Conservation (phyloP, 2,329 filamentous ascomycete species). For the Canariomyces notabilis region DNA sequence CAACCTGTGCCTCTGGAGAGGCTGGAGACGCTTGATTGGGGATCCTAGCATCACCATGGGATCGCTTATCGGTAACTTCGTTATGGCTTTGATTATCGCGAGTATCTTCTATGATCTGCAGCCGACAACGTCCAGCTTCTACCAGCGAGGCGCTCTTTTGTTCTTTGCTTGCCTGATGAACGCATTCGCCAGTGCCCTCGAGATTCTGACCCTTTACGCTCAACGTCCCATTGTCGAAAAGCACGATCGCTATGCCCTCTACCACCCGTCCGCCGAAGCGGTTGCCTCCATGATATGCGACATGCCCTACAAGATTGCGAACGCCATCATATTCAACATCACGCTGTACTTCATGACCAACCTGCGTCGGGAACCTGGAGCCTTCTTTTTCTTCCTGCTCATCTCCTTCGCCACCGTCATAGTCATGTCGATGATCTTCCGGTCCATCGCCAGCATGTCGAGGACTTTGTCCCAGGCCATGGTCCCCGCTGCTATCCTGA, state of each 20-base stretch:
- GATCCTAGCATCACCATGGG: constrained; percentile 71
- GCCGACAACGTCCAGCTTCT: constrained; percentile 65
- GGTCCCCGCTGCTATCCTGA: constrained; percentile 55
- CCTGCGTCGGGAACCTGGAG: constrained; percentile 64
- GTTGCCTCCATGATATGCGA: constrained; percentile 81
- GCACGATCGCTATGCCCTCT: constrained; percentile 78
- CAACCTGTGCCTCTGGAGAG: constrained; percentile 72
- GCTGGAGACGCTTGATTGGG: constrained; percentile 69
- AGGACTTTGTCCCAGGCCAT: constrained; percentile 63
- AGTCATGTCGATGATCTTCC: constrained; percentile 82
- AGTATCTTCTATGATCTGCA: constrained; percentile 77
- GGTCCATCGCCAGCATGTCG: constrained; percentile 71
- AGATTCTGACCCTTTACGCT: constrained; percentile 80
- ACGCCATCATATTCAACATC: constrained; percentile 71
- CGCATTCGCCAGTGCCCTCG: constrained; percentile 73
- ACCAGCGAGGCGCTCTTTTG: constrained; percentile 69
- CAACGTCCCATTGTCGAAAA: constrained; percentile 93
- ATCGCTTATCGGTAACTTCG: constrained; percentile 64
- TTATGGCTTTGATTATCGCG: constrained; percentile 71
- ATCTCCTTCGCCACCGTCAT: constrained; percentile 69
- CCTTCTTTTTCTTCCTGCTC: constrained; percentile 83
- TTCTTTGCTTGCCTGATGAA: constrained; percentile 89
- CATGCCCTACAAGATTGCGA: constrained; percentile 75
- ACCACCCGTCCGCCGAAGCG: constrained; percentile 87
- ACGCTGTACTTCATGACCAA: constrained; percentile 85